Base-by-base conservation (phyloP, 305 asterid species). In the Fraxinus nigra region DNA sequence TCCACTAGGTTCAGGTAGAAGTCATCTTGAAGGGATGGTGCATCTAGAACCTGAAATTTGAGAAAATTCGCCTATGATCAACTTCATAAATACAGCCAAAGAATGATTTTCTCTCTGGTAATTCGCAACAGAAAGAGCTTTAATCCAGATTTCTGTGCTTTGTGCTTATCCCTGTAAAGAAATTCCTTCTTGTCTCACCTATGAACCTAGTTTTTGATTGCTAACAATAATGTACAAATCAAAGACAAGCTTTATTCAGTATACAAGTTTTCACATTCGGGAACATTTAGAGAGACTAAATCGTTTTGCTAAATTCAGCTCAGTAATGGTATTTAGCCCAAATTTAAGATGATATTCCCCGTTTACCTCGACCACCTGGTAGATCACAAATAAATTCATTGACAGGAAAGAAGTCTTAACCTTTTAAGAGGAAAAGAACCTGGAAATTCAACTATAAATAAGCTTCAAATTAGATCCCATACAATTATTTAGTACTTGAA, bases 11-110 rank as follows among this genome's bases (percentile, higher is more conserved):
- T 97, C 80, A 97, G 82, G 79, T 97, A 97, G 87, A 97, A 97
- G 85, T 97, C 99, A 82, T 97, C 99, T 89, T 97, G 99, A 86
- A 94, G 97, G 1, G 98, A 82, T 38, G 99, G 99, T 33, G 99
- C 99, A 90, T 97, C 99, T 77, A 97, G 85, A 81, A 97, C 98
- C 99, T 97, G 90, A 76, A 87, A 86, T 48, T 54, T 24, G 8
- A 76, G 80, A 56, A 70, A 34, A 79, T 70, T 32, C 28, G 10
- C 22, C 35, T 8, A 30, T 1, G 34, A 11, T 43, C 77, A 63
- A 37, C 51, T 74, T 63, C 70, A 77, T 9, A 43, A 4, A 18
- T 61, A 69, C 18, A 34, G 54, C 46, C 37, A 48, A 48, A 73
- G 3, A 20, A 67, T n/a, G 69, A 18, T 28, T 61, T 14, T 35